phyloP scores from a whole-genome alignment of 331 rosid genomes.

The Stylosanthes scabra region DNA sequence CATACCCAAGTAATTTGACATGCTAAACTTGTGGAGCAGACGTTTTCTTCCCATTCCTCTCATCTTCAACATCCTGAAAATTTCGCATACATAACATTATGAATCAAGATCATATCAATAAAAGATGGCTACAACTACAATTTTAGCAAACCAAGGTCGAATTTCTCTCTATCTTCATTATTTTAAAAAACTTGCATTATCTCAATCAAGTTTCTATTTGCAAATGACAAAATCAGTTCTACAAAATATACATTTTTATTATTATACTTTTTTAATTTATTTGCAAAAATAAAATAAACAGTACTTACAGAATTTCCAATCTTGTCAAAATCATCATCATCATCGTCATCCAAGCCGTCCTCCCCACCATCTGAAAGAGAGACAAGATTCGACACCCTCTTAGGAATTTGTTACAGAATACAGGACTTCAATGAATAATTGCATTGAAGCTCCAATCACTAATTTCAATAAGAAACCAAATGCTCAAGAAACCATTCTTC shows the following conservation, averaged over 20 bases:
- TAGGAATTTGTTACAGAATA: neutral
- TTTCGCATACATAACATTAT: slow-evolving; percentile 24
- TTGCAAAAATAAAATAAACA: slow-evolving; percentile 4
- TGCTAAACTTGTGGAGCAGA: slow-evolving; percentile 41
- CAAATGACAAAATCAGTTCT: slow-evolving; percentile 18
- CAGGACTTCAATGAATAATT: neutral
- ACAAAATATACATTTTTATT: slow-evolving; percentile 5
- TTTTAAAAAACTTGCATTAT: neutral
- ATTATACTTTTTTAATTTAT: slow-evolving; percentile 2
- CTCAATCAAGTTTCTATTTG: slow-evolving; percentile 2
- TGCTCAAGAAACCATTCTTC: neutral
- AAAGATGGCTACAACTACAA: neutral
- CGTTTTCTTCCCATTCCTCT: slow-evolving; percentile 55
- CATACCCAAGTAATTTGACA: slow-evolving; percentile 10
- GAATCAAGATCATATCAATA: slow-evolving; percentile 18
- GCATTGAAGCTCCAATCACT: neutral
- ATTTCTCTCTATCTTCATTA: neutral
- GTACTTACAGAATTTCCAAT: slow-evolving; percentile 81
- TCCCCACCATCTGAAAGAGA: slow-evolving; percentile 44
- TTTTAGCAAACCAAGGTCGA: slow-evolving; percentile 12
- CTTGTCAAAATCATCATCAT: slow-evolving; percentile 97
- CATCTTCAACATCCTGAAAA: slow-evolving; percentile 91
- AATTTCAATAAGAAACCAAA: neutral
- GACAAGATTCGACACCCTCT: slow-evolving; percentile 15
- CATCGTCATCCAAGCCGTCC: slow-evolving; percentile 76